Conservation (phyloP, 352 stramenopile species). For the Phytophthora cryptogea region DNA sequence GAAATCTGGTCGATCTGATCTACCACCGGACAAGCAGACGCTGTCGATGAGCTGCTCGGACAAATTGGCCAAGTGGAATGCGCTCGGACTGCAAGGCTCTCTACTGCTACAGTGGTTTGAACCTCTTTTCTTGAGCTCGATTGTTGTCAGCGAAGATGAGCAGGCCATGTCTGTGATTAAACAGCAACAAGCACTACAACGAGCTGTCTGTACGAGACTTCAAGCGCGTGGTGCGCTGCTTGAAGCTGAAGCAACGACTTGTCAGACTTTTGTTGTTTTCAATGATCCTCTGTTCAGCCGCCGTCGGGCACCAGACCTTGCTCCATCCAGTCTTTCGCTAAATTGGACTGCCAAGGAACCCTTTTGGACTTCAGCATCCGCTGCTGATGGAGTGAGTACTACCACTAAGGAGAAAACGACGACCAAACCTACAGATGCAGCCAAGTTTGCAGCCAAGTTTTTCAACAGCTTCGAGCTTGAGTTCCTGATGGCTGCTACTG, state of each 20-base stretch:
- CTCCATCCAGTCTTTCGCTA: slow-evolving; percentile 53
- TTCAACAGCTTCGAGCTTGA: slow-evolving; percentile 53
- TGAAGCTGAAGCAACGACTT: slow-evolving; percentile 6
- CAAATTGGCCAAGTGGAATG: slow-evolving; percentile 91
- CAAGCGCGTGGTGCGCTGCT: slow-evolving; percentile 23
- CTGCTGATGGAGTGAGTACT: not conserved
- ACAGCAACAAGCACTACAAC: slow-evolving; percentile 51
- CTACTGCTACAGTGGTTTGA: slow-evolving; percentile 73
- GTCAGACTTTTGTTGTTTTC: slow-evolving; percentile 28
- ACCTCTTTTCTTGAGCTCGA: slow-evolving; percentile 49
- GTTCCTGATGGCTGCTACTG: slow-evolving; percentile 58
- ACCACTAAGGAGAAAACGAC: slow-evolving; percentile 1
- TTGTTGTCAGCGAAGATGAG: slow-evolving; percentile 55
- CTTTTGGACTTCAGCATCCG: slow-evolving; percentile 33
- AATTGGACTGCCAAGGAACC: slow-evolving; percentile 59
- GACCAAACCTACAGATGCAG: slow-evolving; percentile 4
- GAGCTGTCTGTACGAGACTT: slow-evolving; percentile 47
- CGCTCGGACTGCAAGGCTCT: slow-evolving; percentile 81
- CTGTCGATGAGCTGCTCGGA: slow-evolving; percentile 94
- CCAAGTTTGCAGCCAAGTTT: slow-evolving; percentile 33
- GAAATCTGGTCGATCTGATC: slow-evolving; percentile 93
- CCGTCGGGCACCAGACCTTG: slow-evolving; percentile 10
- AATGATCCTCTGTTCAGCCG: slow-evolving; percentile 25
- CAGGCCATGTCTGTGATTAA: slow-evolving; percentile 35
- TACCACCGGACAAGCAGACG: slow-evolving; percentile 84